Conservation (phyloP, 2,329 filamentous ascomycete genomes). For the Davidsoniella virescens region DNA sequence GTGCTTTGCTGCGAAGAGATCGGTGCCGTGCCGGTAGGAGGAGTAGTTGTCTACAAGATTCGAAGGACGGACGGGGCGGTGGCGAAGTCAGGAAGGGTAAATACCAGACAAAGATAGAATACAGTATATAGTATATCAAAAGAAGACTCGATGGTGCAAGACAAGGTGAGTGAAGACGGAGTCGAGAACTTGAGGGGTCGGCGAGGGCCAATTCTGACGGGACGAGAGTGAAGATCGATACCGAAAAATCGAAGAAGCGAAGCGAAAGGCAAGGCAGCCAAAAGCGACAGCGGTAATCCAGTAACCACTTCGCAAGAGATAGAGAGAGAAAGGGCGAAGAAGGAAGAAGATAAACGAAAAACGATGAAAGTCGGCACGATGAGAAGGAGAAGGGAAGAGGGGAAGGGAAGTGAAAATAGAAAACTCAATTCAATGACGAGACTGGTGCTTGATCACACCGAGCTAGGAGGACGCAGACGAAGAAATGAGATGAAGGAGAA, state of each 20-base stretch:
- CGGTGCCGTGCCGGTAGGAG: neutral
- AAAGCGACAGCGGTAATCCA: constrained; percentile 8
- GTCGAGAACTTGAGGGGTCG: constrained; percentile 10
- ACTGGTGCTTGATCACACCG: no score
- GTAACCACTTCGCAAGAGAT: constrained; percentile 9
- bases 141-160: constrained; percentile 13
- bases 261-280: constrained; percentile 6
- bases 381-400: constrained; percentile 15
- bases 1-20: neutral
- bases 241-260: constrained; percentile 13
- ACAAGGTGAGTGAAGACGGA: constrained; percentile 16
- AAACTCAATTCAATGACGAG: constrained; percentile 3
- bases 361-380: constrained; percentile 14
- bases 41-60: neutral
- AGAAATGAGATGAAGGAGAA: constrained; percentile 13
- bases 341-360: constrained; percentile 16
- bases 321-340: constrained; percentile 11
- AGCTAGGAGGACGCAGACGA: constrained; percentile 15
- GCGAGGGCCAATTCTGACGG: neutral
- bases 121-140: neutral
- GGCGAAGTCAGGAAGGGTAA: constrained; percentile 7
- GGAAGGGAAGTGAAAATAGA: constrained; percentile 18
- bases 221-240: constrained; percentile 11
- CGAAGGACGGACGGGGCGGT: constrained; percentile 3
- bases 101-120: neutral